phyloP scores from a whole-genome alignment of 2,329 filamentous ascomycete species.

The Botrytis aclada region DNA sequence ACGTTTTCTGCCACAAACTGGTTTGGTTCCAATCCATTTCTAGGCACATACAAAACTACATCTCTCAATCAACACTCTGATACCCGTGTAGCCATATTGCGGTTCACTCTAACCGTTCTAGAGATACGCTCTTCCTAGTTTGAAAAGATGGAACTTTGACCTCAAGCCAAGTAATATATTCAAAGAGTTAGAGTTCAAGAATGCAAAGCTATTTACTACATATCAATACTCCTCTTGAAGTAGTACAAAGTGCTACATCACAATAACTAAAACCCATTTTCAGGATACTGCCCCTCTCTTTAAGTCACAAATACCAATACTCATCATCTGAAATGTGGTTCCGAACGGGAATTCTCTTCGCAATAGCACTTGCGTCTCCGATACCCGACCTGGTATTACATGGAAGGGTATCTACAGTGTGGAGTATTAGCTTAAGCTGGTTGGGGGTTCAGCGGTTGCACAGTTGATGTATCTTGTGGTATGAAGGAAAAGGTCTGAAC shows the following conservation, averaged over 20 bases:
- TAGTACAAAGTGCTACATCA: neutral
- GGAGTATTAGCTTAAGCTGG: neutral
- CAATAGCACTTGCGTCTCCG: neutral
- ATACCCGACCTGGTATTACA: neutral
- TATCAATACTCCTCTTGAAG: neutral
- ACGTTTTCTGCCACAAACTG: too few relatives aligned
- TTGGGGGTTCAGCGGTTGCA: neutral
- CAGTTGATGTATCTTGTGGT: neutral
- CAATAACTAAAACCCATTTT: neutral
- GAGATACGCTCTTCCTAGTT: too few relatives aligned
- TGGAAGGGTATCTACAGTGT: neutral
- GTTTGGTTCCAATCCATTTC: rapidly evolving
- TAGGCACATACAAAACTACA: too few relatives aligned
- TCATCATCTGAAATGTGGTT: neutral
- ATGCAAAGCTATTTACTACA: too few relatives aligned
- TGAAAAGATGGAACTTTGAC: too few relatives aligned
- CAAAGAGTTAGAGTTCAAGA: too few relatives aligned
- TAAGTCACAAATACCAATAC: neutral
- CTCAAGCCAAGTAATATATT: too few relatives aligned
- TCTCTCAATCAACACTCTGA: too few relatives aligned
- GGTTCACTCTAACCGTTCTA: too few relatives aligned
- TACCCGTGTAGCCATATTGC: too few relatives aligned
- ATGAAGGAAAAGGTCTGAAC: neutral
- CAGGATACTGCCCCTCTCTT: neutral
- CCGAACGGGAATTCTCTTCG: neutral